Evolutionary conservation across 2,329 filamentous ascomycete species (phyloP).

Genomic region (Cladophialophora carrionii): DNA sequence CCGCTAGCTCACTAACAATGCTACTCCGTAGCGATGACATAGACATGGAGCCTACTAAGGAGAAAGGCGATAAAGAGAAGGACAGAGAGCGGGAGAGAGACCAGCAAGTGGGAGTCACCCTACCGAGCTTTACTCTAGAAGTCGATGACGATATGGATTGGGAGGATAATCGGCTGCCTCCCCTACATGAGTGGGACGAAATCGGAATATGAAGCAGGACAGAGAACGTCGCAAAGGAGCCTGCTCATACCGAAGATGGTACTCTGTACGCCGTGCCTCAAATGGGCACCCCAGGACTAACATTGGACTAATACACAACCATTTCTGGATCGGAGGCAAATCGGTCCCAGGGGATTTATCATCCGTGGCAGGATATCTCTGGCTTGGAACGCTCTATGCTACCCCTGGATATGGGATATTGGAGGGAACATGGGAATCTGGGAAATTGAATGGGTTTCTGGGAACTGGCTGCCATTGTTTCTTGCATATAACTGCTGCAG

Average conservation of each 20-base stretch:
- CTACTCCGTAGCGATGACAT: constrained; percentile 15
- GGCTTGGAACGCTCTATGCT: background rate
- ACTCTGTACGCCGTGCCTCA: background rate
- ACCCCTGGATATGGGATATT: background rate
- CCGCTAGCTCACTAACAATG: constrained; percentile 22
- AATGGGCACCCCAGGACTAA: background rate
- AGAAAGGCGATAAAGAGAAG: constrained; percentile 23
- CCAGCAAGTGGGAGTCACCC: constrained; percentile 30
- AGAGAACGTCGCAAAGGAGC: background rate
- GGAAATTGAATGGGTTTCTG: background rate
- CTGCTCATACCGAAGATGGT: background rate
- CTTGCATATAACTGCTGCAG: background rate
- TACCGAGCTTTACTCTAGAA: constrained; percentile 36
- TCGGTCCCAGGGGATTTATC: background rate
- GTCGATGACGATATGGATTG: constrained; percentile 35
- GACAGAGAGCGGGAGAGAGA: constrained; percentile 26
- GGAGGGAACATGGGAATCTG: background rate
- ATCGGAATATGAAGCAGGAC: constrained; percentile 21
- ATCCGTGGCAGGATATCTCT: background rate
- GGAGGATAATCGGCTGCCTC: constrained; percentile 37
- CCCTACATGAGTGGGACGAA: constrained; percentile 37
- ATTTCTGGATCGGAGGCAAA: background rate
- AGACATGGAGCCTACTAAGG: constrained; percentile 13
- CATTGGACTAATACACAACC: background rate
- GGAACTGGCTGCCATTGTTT: background rate